These are phyloP conservation scores for Starmerella apicola DNA, from an alignment of 805 yeast species.

Conservation along the genomic window DNA sequence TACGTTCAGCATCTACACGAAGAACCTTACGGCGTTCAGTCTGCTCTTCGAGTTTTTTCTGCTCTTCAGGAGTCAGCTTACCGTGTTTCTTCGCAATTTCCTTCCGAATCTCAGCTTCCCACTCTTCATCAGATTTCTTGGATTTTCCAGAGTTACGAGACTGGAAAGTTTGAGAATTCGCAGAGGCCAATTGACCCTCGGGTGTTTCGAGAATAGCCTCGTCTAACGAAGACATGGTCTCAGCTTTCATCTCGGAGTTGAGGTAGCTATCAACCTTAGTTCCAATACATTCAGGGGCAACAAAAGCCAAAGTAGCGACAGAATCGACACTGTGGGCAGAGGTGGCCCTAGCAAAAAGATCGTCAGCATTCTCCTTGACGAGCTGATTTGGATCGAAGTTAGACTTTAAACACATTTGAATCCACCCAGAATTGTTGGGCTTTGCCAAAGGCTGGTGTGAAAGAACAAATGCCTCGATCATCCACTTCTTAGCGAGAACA, in stretches of 20 bases:
- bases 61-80: slow-evolving; percentile 66
- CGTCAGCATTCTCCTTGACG: slow-evolving; percentile 27
- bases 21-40: slow-evolving; percentile 40
- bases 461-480: slow-evolving; percentile 34
- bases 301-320: slow-evolving; percentile 35
- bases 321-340: slow-evolving; percentile 24
- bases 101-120: slow-evolving; percentile 78
- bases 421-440: slow-evolving; percentile 54
- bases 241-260: slow-evolving; percentile 32
- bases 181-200: slow-evolving; percentile 49
- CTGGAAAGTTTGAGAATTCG: neutral
- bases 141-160: slow-evolving; percentile 14
- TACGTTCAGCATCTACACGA: slow-evolving; percentile 27
- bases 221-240: slow-evolving; percentile 36
- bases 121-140: slow-evolving; percentile 39
- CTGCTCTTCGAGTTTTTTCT: slow-evolving; percentile 53
- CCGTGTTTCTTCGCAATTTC: slow-evolving; percentile 51
- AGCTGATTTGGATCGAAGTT: slow-evolving; percentile 52
- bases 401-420: slow-evolving; percentile 52
- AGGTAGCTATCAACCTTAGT: slow-evolving; percentile 40
- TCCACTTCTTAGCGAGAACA: slow-evolving; percentile 7
- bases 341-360: slow-evolving; percentile 21
- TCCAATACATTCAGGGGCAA: slow-evolving; percentile 46
- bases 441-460: slow-evolving; percentile 33
- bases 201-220: slow-evolving; percentile 53